A percentile compares a stretch with the other conserved stretches of the same genome.
phyloP scores from a whole-genome alignment of 345 rosid species.

The Populus alba region DNA sequence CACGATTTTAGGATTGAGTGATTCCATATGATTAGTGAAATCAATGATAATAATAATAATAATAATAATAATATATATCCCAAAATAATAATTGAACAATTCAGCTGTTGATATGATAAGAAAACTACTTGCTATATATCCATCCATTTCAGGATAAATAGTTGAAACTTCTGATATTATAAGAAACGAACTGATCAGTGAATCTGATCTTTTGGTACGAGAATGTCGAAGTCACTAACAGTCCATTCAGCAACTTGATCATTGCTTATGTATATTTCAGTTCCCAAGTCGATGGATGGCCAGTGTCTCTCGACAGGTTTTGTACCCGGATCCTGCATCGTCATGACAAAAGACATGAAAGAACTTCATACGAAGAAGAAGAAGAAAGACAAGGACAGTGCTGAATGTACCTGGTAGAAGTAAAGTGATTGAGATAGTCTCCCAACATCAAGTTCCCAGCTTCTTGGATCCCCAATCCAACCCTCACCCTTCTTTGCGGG shows the following conservation, averaged over 20 bases:
- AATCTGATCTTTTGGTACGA: not conserved
- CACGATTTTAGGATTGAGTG: too few species aligned
- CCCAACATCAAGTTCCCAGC: slow-evolving; percentile 25
- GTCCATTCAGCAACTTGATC: slow-evolving; percentile 17
- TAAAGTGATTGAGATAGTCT: slow-evolving; percentile 16
- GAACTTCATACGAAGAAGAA: not conserved
- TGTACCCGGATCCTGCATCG: slow-evolving; percentile 19
- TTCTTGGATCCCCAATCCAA: slow-evolving; percentile 23
- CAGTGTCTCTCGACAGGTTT: slow-evolving; percentile 11
- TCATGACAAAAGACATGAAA: not conserved
- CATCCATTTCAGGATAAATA: too few species aligned
- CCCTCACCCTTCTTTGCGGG: slow-evolving; percentile 14
- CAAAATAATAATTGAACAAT: too few species aligned
- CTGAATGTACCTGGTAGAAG: slow-evolving; percentile 16
- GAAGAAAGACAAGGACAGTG: too few species aligned
- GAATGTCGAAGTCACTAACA: slow-evolving; percentile 18
- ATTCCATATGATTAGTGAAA: too few species aligned
- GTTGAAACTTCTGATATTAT: too few species aligned
- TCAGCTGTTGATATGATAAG: too few species aligned
- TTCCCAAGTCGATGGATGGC: slow-evolving; percentile 17
- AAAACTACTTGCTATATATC: too few species aligned
- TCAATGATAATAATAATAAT: too few species aligned
- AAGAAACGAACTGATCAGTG: too few species aligned
- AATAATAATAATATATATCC: too few species aligned
- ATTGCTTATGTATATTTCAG: slow-evolving; percentile 3